These are phyloP conservation scores for Corrigiola litoralis DNA, from an alignment of 179 eudicot genomes.

Conservation along the genomic window DNA sequence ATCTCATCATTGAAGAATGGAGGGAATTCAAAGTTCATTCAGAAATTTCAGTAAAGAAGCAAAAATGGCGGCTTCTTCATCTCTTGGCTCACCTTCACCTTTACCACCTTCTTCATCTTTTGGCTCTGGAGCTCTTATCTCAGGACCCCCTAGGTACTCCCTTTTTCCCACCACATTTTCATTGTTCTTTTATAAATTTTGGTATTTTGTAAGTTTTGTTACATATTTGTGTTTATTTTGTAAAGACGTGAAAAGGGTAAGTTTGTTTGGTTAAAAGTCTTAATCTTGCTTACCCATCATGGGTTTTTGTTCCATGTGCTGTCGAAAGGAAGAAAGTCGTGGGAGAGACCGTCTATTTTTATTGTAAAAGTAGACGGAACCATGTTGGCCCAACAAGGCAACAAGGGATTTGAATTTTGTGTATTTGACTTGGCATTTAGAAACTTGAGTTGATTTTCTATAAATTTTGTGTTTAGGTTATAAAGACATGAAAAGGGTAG, in stretches of 20 bases:
- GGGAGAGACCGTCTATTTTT: too few species aligned
- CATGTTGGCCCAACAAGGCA: too few species aligned
- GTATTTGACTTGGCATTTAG: too few species aligned
- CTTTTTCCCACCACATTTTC: background rate
- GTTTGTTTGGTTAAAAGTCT: background rate
- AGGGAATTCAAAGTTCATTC: conserved; percentile 29
- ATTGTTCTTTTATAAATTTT: background rate
- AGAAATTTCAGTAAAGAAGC: conserved; percentile 20
- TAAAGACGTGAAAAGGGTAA: background rate
- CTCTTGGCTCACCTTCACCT: conserved; percentile 2
- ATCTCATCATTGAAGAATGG: conserved; percentile 15
- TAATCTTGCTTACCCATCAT: background rate
- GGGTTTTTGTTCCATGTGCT: too few species aligned
- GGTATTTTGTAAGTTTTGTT: background rate
- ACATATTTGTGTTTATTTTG: background rate
- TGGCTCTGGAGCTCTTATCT: conserved; percentile 16
- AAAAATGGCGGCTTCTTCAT: conserved; percentile 16
- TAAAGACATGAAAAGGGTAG: background rate
- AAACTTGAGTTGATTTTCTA: too few species aligned
- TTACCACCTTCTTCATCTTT: background rate
- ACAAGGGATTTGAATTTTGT: too few species aligned
- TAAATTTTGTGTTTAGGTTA: background rate
- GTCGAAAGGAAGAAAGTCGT: too few species aligned
- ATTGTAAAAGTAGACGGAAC: too few species aligned
- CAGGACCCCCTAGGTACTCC: conserved; percentile 22